Evolutionary conservation across 1,139 yeast genomes (phyloP), one percentile per base, ranked within the genome.

Genomic region (Protomyces inundatus): DNA sequence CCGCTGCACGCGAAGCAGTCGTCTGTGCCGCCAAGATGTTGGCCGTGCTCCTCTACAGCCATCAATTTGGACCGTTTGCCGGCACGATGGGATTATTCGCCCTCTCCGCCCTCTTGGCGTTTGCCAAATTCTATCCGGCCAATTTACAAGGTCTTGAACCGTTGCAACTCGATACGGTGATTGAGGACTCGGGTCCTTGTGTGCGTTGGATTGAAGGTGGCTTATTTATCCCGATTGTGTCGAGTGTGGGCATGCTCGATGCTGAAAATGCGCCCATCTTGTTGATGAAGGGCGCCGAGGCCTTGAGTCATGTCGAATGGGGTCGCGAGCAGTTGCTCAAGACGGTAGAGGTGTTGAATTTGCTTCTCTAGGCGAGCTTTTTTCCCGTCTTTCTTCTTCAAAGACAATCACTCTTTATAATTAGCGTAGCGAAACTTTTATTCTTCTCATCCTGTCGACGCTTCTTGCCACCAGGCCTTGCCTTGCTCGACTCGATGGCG

Each of bases 1-100:
- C 52, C 35, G 37, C 30, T 39, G 42, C 45, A 34, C 30, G 62
- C 53, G 7, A 32, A 33, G 56, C 56, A 33, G 45, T 40, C 10
- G 34, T 58, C 34, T 35, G 36, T n/a, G 62, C 62, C 3, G 55
- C 62, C 12, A 55, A 58, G n/a, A 51, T 58, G 10, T 12, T 42
- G 6, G 23, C 23, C 30, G 42, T 33, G 23, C 40, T 58, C 45
- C 10, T 58, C 7, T 16, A 32, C 42, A 55, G 54, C 37, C 61
- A 50, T 10, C 62, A 58, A 34, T 40, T 55, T 4, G 42, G 56
- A 5, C 62, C 62, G 1, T 58, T 58, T 52, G 52, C 56, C 5
- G 62, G 62, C 14, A 58, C 54, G 55, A 50, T 58, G n/a, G 55
- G 56, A 2, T 52, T 58, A 34, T 58, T 51, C 39, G 35, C 55